These are phyloP conservation scores for Dendrothele bispora DNA, from an alignment of 768 basidiomycete genomes.

Conservation along the genomic window DNA sequence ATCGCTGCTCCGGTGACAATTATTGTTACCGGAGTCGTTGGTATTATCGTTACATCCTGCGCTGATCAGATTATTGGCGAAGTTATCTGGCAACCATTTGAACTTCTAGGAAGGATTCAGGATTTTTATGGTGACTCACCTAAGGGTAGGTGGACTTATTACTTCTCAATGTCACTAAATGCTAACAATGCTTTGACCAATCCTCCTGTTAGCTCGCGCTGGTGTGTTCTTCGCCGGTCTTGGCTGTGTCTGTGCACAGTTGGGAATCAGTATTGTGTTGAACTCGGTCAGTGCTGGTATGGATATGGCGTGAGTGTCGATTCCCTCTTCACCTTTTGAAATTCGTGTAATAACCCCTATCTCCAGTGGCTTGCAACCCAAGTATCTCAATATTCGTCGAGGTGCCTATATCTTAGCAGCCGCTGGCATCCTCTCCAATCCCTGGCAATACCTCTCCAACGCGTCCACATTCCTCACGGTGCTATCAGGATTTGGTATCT, in stretches of 20 bases:
- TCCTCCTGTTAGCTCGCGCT: constrained; percentile 5
- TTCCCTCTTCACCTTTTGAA: constrained; percentile 10
- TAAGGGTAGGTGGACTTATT: constrained; percentile 5
- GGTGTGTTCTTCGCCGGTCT: constrained; percentile 18
- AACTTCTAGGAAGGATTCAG: constrained; percentile 17
- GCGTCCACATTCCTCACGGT: constrained; percentile 33
- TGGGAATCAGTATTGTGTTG: constrained; percentile 17
- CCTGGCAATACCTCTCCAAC: constrained; percentile 45
- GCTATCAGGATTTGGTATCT: constrained; percentile 41
- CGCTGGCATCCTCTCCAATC: constrained; percentile 38
- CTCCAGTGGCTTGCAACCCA: not conserved
- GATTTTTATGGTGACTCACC: constrained; percentile 14
- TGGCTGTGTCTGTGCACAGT: constrained; percentile 17
- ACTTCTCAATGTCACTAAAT: not conserved
- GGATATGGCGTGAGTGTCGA: constrained; percentile 18
- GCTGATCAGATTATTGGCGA: constrained; percentile 14
- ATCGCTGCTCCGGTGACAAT: constrained; percentile 16
- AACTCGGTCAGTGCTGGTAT: constrained; percentile 19
- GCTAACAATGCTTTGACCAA: not conserved
- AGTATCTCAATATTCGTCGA: constrained; percentile 16
- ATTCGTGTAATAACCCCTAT: constrained; percentile 13
- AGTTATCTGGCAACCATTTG: constrained; percentile 17
- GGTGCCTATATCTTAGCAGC: constrained; percentile 40
- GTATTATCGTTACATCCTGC: constrained; percentile 16
- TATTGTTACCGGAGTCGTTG: constrained; percentile 14